Evolutionary conservation across 2,329 filamentous ascomycete species (phyloP).

Genomic region (Cladophialophora chaetospira): DNA sequence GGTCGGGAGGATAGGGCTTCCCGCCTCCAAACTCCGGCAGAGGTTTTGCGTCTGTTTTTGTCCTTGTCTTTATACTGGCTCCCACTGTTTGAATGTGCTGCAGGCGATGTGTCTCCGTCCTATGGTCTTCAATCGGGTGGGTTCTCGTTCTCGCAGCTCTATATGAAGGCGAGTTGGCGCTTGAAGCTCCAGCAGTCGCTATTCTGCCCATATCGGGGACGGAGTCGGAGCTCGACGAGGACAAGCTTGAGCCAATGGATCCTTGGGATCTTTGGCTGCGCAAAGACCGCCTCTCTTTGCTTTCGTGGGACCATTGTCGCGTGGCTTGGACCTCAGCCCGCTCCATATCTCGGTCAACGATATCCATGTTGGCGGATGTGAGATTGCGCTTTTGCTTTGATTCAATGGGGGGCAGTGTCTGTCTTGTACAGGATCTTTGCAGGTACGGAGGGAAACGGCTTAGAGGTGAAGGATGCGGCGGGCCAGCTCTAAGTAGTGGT

Average conservation of each 20-base stretch:
- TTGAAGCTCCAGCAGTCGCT: constrained; percentile 28
- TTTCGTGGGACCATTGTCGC: constrained; percentile 27
- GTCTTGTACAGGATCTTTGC: not conserved
- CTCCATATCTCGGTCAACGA: constrained; percentile 41
- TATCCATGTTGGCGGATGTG: constrained; percentile 38
- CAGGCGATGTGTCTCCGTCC: constrained; percentile 34
- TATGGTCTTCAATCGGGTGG: constrained; percentile 32
- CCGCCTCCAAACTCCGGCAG: constrained; percentile 53
- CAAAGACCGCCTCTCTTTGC: constrained; percentile 28
- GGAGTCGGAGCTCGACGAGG: constrained; percentile 32
- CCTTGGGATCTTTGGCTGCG: constrained; percentile 21
- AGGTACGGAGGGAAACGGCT: too few relatives aligned
- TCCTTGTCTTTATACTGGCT: constrained; percentile 37
- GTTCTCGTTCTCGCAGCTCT: constrained; percentile 28
- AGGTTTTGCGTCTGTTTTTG: constrained; percentile 37
- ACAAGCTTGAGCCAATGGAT: constrained; percentile 31
- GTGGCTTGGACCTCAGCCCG: constrained; percentile 40
- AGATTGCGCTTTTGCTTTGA: not conserved
- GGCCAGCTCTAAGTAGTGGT: too few relatives aligned
- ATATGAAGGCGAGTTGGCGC: constrained; percentile 7
- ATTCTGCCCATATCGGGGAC: constrained; percentile 29
- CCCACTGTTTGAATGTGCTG: constrained; percentile 49
- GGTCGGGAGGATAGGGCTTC: constrained; percentile 58
- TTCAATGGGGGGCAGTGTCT: not conserved
- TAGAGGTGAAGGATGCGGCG: too few relatives aligned